Conservation (phyloP, 2,329 filamentous ascomycete genomes). For the Xylariaceae sp. region DNA sequence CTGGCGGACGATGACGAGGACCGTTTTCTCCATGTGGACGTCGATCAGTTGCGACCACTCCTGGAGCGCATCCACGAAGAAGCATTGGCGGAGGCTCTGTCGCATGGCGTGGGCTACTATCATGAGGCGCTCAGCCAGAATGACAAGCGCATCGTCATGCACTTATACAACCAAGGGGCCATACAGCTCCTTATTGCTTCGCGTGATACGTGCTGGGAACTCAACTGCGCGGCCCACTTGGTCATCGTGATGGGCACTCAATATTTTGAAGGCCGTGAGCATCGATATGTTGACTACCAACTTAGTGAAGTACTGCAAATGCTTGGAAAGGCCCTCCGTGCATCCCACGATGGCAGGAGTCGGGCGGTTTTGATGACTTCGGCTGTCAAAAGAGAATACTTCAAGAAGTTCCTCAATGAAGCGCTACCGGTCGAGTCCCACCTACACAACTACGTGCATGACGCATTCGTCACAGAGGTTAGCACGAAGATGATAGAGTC, state of each 20-base stretch:
- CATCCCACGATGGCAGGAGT: constrained; percentile 71
- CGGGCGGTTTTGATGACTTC: constrained; percentile 96
- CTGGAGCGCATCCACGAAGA: constrained; percentile 80
- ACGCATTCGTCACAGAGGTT: constrained; percentile 95
- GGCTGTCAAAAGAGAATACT: constrained; percentile 91
- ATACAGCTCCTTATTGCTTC: constrained; percentile 74
- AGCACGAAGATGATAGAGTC: constrained; percentile 94
- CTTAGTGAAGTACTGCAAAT: constrained; percentile 93
- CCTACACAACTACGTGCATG: constrained; percentile 83
- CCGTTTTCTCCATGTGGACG: constrained; percentile 80
- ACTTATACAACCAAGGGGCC: constrained; percentile 82
- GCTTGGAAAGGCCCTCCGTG: constrained; percentile 87
- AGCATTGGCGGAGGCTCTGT: constrained; percentile 79
- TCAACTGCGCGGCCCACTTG: constrained; percentile 80
- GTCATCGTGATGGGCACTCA: constrained; percentile 98
- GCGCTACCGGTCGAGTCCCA: constrained; percentile 94
- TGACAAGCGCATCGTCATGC: constrained; percentile 90
- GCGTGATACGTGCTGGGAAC: constrained; percentile 93
- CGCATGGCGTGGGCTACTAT: constrained; percentile 94
- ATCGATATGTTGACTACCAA: constrained; percentile 94
- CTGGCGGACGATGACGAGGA: constrained; percentile 88
- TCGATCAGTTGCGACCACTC: constrained; percentile 75
- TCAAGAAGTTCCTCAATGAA: constrained; percentile 97
- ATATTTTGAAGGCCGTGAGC: constrained; percentile 93
- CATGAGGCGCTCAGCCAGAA: constrained; percentile 86